Percentiles rank a stretch among this genome's conserved stretches.
phyloP scores from a whole-genome alignment of 139 green algal species.

The Closterium sp. region DNA sequence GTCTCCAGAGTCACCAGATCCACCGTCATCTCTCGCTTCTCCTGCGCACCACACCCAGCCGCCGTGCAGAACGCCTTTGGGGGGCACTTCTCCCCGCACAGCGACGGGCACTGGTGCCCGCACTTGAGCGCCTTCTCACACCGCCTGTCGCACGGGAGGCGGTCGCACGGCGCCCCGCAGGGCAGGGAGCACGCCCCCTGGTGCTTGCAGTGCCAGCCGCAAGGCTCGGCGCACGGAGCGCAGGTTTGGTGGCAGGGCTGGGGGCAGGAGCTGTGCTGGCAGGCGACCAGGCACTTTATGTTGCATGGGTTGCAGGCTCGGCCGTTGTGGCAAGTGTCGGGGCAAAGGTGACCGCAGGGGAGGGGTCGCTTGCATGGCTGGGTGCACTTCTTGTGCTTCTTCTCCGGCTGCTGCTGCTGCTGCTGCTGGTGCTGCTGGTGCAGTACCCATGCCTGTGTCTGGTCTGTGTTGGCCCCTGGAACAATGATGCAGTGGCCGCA shows the following conservation, averaged over 20 bases:
- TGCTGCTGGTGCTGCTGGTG: not conserved
- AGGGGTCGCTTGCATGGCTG: conserved; percentile 14
- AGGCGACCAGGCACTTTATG: conserved; percentile 15
- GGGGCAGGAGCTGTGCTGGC: conserved; percentile 42
- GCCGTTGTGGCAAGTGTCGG: conserved; percentile 6
- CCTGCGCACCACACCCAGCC: conserved; percentile 10
- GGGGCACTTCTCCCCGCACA: conserved; percentile 63
- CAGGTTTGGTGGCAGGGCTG: conserved; percentile 54
- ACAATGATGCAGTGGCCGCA: not conserved
- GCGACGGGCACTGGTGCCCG: conserved; percentile 58
- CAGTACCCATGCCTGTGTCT: not conserved
- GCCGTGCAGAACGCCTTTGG: conserved; percentile 36
- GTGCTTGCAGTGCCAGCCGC: conserved; percentile 64
- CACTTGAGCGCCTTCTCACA: conserved; percentile 59
- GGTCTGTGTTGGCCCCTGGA: not conserved
- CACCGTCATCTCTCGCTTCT: conserved; percentile 42
- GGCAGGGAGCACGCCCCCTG: conserved; percentile 60
- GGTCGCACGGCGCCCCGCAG: conserved; percentile 66
- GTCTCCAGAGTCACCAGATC: conserved; percentile 57
- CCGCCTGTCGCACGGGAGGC: conserved; percentile 67
- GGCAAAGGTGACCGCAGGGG: conserved; percentile 24
- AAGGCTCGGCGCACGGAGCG: conserved; percentile 59
- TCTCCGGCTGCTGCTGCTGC: not conserved
- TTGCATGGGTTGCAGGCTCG: not conserved
- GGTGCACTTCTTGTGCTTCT: conserved; percentile 10